Conservation (phyloP, 2,329 filamentous ascomycete genomes). For the Talaromyces amestolkiae region DNA sequence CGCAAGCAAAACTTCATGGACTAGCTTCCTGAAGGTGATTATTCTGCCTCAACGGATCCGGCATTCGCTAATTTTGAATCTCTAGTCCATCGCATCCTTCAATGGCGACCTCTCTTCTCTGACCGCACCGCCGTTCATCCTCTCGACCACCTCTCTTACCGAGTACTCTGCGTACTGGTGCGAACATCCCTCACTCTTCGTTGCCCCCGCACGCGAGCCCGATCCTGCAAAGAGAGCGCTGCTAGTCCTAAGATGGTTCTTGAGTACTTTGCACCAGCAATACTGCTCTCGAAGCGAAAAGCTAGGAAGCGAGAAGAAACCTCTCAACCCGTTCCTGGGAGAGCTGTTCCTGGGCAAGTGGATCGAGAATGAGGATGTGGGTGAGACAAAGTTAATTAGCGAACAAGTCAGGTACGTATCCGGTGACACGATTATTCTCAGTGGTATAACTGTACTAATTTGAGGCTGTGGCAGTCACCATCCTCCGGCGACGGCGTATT, state of each 20-base stretch:
- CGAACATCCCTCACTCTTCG: conserved; percentile 72
- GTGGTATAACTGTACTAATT: conserved; percentile 8
- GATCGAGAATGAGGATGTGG: conserved; percentile 67
- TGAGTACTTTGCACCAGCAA: conserved; percentile 88
- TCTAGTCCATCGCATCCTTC: conserved; percentile 70
- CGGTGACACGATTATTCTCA: neutral
- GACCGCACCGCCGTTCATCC: conserved; percentile 78
- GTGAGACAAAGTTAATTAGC: conserved; percentile 80
- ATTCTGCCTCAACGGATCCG: too few species aligned
- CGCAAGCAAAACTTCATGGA: conserved; percentile 17
- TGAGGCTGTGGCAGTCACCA: conserved; percentile 61
- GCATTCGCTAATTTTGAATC: neutral
- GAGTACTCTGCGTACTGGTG: conserved; percentile 84
- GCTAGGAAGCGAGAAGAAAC: conserved; percentile 92
- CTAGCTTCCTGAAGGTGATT: conserved; percentile 20
- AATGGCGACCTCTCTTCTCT: conserved; percentile 77
- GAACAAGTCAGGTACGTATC: conserved; percentile 74
- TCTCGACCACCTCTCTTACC: conserved; percentile 72
- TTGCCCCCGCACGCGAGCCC: conserved; percentile 74
- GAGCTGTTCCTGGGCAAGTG: conserved; percentile 92
- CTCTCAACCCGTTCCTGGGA: conserved; percentile 90
- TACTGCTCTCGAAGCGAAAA: conserved; percentile 73
- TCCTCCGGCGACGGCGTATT: conserved; percentile 91
- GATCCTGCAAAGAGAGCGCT: conserved; percentile 79
- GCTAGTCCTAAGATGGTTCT: conserved; percentile 93